Evolutionary conservation across 2,329 filamentous ascomycete genomes (phyloP), one percentile per base, ranked within the genome.

Genomic region (Pestalotiopsis sp.): DNA sequence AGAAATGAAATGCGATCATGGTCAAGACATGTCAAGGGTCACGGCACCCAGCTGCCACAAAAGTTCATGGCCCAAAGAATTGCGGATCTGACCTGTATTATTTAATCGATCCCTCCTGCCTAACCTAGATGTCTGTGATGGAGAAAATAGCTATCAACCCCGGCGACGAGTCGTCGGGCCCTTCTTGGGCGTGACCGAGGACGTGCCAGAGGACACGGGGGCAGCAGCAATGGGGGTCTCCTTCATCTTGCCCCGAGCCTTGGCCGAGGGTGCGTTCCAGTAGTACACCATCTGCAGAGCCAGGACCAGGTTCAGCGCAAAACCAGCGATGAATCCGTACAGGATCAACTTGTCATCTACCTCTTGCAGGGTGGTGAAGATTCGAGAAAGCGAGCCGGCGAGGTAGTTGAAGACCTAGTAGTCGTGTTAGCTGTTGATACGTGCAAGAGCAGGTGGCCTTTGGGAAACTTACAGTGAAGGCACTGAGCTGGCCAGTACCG

Each of bases 291-390:
- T 96, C 84, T 99, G 96, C 52, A 87, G 82, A 14, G 95, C 95
- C 69, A 99, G 86, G 68, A 99, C 87, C 69, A 91, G 86, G 81
- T 99, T 99, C 75, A 99, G 89, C n/a, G 86, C 83, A 79, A 98
- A 98, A 36, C 94, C 96, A 7, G 94, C 93, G 67, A 98, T 83
- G 85, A 97, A 98, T 65, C 95, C 93, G 83, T 97, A 98, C 31
- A 99, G 88, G 76, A 99, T 98, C 69, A 98, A 87, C 82, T 95
- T 95, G 82, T 99, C 96, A 80, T 97, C 93, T 70, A 99, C 96
- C 85, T 99, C 96, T 78, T 98, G 95, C 69, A 99, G 85, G 9
- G 97, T 99, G 39, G 96, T 99, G 82, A 98, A 99, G 83, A 99
- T 97, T 78, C 96, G 93, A 31, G 94, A 93, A 69, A 98, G 89